Evolutionary conservation across 1,139 yeast species (phyloP).

Genomic region (Ogataea hybrid): DNA sequence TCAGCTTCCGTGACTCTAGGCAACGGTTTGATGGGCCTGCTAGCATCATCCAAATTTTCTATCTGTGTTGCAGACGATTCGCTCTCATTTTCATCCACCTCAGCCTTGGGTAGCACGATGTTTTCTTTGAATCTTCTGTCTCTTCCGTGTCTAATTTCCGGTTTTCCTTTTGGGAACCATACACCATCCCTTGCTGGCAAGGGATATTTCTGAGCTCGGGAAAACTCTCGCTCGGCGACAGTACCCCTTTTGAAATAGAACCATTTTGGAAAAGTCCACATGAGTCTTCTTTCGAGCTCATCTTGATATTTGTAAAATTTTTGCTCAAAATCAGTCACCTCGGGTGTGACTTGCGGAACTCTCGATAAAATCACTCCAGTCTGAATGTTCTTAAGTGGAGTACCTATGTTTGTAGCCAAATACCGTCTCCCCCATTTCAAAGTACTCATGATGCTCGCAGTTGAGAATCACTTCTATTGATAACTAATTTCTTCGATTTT

Average conservation of each 20-base stretch:
- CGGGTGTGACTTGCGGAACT: conserved; percentile 81
- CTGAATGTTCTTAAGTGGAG: conserved; percentile 23
- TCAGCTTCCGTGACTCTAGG: conserved; percentile 81
- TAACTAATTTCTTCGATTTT: too few species aligned
- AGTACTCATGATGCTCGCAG: neutral
- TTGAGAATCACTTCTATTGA: too few species aligned
- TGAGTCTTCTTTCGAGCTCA: conserved; percentile 81
- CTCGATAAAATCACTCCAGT: conserved; percentile 70
- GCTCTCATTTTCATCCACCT: conserved; percentile 34
- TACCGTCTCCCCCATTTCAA: conserved; percentile 11
- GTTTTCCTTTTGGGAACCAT: conserved; percentile 78
- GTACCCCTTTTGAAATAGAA: conserved; percentile 91
- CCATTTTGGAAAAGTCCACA: conserved; percentile 98
- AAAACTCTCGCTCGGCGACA: conserved; percentile 77
- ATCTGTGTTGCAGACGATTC: conserved; percentile 26
- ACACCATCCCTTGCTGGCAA: conserved; percentile 69
- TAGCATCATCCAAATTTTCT: conserved; percentile 51
- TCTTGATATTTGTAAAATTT: conserved; percentile 81
- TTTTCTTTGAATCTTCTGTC: conserved; percentile 84
- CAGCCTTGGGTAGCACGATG: conserved; percentile 63
- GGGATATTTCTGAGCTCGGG: conserved; percentile 75
- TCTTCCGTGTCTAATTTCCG: conserved; percentile 84
- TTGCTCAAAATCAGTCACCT: conserved; percentile 66
- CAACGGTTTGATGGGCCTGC: conserved; percentile 69
- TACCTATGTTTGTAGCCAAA: conserved; percentile 10